Conservation (phyloP, 768 basidiomycete genomes). For the Phylloporus scabripes region DNA sequence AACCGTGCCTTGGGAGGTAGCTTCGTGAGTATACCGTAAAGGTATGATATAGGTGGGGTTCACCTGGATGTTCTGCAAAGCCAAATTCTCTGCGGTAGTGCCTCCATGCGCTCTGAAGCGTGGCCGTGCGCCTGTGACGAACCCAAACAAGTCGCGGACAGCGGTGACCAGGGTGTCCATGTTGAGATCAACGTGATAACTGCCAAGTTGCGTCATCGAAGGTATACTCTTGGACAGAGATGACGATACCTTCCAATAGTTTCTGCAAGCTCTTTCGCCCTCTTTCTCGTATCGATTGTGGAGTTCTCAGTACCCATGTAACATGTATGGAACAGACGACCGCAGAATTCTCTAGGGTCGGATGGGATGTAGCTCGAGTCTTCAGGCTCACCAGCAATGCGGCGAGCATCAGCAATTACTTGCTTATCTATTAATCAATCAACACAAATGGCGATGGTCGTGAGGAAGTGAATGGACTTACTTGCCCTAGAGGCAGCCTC, state of each 20-base stretch:
- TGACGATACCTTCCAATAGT: conserved; percentile 79
- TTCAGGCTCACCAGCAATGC: conserved; percentile 80
- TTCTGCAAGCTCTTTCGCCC: conserved; percentile 82
- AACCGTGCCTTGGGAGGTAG: conserved; percentile 65
- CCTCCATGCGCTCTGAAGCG: conserved; percentile 88
- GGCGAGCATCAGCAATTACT: conserved; percentile 85
- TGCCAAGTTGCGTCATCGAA: conserved; percentile 26
- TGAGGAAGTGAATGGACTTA: conserved; percentile 29
- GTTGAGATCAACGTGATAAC: conserved; percentile 92
- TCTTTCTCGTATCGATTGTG: conserved; percentile 71
- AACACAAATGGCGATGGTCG: background rate
- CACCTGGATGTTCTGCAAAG: conserved; percentile 95
- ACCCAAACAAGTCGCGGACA: conserved; percentile 72
- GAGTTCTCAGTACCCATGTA: conserved; percentile 99
- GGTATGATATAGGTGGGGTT: background rate
- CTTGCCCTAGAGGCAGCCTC: conserved; percentile 73
- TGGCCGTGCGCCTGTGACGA: conserved; percentile 71
- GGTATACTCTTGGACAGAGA: background rate
- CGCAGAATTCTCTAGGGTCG: conserved; percentile 82
- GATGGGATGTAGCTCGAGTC: conserved; percentile 79
- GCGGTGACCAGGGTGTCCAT: conserved; percentile 92
- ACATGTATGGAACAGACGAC: conserved; percentile 91
- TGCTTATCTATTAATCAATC: conserved; percentile 51
- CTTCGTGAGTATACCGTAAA: background rate
- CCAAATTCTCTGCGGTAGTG: conserved; percentile 82